Base-by-base conservation (phyloP, 164 flowering plant genomes). In the Dillenia suffruticosa region DNA sequence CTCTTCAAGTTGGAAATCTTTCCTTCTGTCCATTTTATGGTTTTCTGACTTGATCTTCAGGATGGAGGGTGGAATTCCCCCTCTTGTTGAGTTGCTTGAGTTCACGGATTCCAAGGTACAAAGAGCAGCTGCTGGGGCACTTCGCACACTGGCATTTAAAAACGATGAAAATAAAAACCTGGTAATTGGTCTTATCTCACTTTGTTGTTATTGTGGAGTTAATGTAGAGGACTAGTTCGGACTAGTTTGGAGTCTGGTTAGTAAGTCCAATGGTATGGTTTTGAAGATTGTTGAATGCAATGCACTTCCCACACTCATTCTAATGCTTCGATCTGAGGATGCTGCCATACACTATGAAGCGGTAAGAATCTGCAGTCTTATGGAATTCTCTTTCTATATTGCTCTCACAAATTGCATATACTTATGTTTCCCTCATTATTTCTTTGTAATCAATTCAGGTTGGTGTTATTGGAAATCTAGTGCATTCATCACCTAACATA, bases 401-500 rank as follows among this genome's bases (percentile, higher is more conserved):
- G 40, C 7, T 32, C 40, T 32, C 40, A 32, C 40, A 32, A 4
- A 32, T 32, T 32, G 40, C 7, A 32, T 32, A 5, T 32, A 32
- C 40, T 32, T 32, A 32, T 32, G 40, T 32, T 32, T 32, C 40
- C 40, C 5, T 48, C 17, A 32, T 32, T 4, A 32, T 5, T 32
- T 32, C 40, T 32, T 32, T 32, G 40, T 32, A 32, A 49, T 61
- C 13, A 58, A 13, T 32, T 56, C 75, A 95, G 99, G 99, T 95
- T 79, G 99, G 99, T 59, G 99, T 95, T 8, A 92, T 95, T 65
- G 99, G 99, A 66, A 95, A 95, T 76, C 76, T 95, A 71, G 99
- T 95, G 2, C 99, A 95, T 64, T 95, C 99, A 32, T 95, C 99
- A 1, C 96, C 97, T 9, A 84, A 78, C 73, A 92, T 95, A 58